Evolutionary conservation across 805 yeast genomes (phyloP).

Genomic region (Peterozyma toletana): DNA sequence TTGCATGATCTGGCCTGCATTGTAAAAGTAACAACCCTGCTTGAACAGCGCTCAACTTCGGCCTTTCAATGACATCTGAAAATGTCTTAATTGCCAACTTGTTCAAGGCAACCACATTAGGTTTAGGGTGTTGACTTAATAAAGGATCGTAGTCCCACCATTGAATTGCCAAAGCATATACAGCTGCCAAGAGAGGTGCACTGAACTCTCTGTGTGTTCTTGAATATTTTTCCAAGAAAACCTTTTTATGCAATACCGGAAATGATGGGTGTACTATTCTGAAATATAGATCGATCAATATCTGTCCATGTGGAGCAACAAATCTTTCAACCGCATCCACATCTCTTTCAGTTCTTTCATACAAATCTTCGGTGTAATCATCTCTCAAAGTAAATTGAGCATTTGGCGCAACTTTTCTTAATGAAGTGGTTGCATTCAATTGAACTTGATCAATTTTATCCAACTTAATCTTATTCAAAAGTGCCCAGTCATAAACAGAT

Average conservation of each 20-base stretch:
- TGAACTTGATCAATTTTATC: conserved; percentile 79
- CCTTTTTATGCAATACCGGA: conserved; percentile 87
- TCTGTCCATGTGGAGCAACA: conserved; percentile 89
- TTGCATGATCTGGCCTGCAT: conserved; percentile 44
- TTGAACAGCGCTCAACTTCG: conserved; percentile 87
- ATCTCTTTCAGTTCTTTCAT: conserved; percentile 62
- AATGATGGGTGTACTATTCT: conserved; percentile 84
- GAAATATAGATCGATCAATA: conserved; percentile 72
- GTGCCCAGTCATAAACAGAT: conserved; percentile 68
- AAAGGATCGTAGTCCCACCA: conserved; percentile 93
- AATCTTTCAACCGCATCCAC: conserved; percentile 79
- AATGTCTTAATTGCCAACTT: conserved; percentile 62
- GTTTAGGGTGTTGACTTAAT: conserved; percentile 69
- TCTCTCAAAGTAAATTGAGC: conserved; percentile 75
- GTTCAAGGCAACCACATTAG: conserved; percentile 64
- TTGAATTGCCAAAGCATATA: conserved; percentile 79
- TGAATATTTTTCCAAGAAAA: conserved; percentile 83
- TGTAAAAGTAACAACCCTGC: conserved; percentile 79
- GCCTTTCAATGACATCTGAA: conserved; percentile 70
- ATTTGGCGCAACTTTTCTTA: conserved; percentile 73
- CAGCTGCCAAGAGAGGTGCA: conserved; percentile 87
- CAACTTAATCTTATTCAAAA: conserved; percentile 56
- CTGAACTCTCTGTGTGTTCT: conserved; percentile 88
- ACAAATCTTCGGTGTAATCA: conserved; percentile 68
- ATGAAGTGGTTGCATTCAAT: conserved; percentile 53